Conservation (phyloP, 1,284 basidiomycete genomes). For the Ceratobasidium sp. region DNA sequence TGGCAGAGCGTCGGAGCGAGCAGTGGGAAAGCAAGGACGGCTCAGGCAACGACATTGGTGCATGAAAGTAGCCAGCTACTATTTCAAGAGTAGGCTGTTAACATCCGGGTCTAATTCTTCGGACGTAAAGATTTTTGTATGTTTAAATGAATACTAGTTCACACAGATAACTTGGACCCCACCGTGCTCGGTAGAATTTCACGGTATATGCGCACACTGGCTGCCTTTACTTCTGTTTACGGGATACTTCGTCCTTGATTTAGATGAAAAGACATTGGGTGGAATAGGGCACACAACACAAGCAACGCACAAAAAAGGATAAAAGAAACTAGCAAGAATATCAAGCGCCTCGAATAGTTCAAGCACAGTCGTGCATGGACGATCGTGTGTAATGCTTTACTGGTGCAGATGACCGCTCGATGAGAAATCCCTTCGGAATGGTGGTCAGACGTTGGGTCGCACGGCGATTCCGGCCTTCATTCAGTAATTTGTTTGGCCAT, state of each 20-base stretch:
- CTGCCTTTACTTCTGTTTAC: not conserved
- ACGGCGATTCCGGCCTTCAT: not conserved
- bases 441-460: not conserved
- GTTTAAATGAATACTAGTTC: not conserved
- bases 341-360: slow-evolving; percentile 2
- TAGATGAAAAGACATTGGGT: not conserved
- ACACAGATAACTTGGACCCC: not conserved
- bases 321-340: slow-evolving; percentile 4
- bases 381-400: slow-evolving; percentile 6
- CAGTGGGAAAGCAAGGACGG: slow-evolving; percentile 28
- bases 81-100: too few relatives aligned
- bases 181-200: not conserved
- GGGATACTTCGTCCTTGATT: not conserved
- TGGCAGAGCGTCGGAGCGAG: slow-evolving; percentile 33
- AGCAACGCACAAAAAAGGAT: not conserved
- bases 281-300: not conserved
- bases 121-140: not conserved
- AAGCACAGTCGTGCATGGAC: not conserved
- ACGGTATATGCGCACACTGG: not conserved
- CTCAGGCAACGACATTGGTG: slow-evolving; percentile 32
- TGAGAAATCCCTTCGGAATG: slow-evolving; percentile 1
- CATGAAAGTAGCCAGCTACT: too few relatives aligned
- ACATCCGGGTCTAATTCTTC: too few relatives aligned
- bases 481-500: slow-evolving; percentile 2
- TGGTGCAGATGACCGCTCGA: not conserved